Evolutionary conservation across 2,329 filamentous ascomycete species (phyloP), one percentile per base, ranked within the genome.

Genomic region (Claviceps sp.): DNA sequence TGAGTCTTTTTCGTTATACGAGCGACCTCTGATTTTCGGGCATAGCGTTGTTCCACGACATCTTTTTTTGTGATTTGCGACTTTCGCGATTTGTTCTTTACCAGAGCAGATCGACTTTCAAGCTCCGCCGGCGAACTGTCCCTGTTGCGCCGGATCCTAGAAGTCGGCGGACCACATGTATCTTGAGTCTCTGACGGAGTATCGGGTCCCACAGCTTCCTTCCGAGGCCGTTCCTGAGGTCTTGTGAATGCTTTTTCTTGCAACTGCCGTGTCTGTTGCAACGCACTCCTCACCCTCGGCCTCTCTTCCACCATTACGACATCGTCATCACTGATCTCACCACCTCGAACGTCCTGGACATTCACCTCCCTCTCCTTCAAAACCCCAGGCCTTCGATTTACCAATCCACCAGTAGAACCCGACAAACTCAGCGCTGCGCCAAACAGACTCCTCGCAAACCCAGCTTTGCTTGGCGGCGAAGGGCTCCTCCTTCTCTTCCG

Each of bases 371-470:
- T 58, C 16, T 64, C 58, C 20, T 53, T 58, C 16, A 60, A 34
- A 2, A 54, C 52, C 34, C 56, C 57, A 29, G 50, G 51, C 40
- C 58, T 59, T 20, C 45, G 50, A 16, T 53, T 17, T 7, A 55
- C 52, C 3, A 55, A 47, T 9, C 51, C 57, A 13, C 53, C 54
- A 5, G 59, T 52, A 13, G 56, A 52, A 6, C 60, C 54, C 1
- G 64, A 64, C 7, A 69, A 55, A 23, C 55, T 66, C 42, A 69
- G 53, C 2, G 58, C 59, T 3, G 65, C 61, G 2, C 67, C 67
- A 51, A 69, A 69, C 36, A 69, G 53, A 34, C 59, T 65, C 40
- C 60, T 61, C 5, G 67, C 67, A 56, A 65, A 63, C 0, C 61
- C 61, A 14, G 58, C 54, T 51, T 68, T 68, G 50, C 60, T 65